These are phyloP conservation scores for Prunus yedoensis DNA, from an alignment of 331 rosid species.

Conservation along the genomic window DNA sequence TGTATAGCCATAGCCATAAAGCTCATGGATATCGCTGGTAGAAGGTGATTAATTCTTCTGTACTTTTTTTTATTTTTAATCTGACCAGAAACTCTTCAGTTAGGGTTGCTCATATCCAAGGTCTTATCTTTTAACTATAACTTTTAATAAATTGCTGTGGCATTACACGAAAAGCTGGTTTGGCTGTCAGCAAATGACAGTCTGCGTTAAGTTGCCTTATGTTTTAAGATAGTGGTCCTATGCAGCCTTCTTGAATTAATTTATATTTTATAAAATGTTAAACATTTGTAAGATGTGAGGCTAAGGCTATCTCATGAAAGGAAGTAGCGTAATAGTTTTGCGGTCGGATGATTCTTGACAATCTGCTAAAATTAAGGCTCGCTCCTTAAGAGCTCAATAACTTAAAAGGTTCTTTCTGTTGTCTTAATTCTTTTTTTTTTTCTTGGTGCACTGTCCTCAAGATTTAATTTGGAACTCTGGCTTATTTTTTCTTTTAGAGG, in stretches of 20 bases:
- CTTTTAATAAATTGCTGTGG: not conserved
- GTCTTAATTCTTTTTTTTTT: no score
- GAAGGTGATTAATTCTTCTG: slow-evolving; percentile 47
- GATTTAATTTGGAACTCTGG: not conserved
- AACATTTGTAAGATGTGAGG: no score
- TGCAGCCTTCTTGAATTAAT: not conserved
- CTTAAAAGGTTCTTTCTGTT: no score
- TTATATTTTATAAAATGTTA: not conserved
- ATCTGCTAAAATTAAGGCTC: no score
- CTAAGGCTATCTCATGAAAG: no score
- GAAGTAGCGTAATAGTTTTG: no score
- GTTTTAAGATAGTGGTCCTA: not conserved
- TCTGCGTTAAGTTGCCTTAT: no score
- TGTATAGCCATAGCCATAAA: slow-evolving; percentile 69
- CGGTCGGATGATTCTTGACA: no score
- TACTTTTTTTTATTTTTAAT: not conserved
- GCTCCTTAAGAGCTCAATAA: no score
- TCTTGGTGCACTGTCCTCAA: no score
- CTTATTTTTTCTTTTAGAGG: not conserved
- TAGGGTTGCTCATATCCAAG: not conserved
- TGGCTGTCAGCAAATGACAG: no score
- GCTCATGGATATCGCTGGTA: slow-evolving; percentile 78
- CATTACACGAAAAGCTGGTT: not conserved
- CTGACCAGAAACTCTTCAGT: not conserved
- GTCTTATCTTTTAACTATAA: not conserved